Percentiles rank a stretch among this genome's conserved stretches.
Evolutionary conservation across 768 basidiomycete species (phyloP).

Genomic region (Rhizopogon vesiculosus): DNA sequence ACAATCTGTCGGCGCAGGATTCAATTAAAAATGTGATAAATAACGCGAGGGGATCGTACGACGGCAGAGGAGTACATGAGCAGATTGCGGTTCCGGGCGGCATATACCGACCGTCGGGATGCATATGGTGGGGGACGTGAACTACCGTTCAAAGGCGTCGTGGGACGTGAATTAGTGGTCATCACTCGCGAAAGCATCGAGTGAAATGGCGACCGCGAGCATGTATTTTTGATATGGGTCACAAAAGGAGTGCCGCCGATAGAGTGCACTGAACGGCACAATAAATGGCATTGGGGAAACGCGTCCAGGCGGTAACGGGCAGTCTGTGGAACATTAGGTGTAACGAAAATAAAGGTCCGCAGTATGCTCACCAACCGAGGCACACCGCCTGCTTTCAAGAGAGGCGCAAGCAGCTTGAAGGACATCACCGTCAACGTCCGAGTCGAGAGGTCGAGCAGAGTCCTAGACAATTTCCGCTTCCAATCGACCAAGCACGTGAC

Average conservation of each 20-base stretch:
- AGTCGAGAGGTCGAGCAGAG: not conserved
- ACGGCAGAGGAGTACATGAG: slow-evolving; percentile 84
- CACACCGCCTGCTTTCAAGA: not conserved
- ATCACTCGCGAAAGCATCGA: not conserved
- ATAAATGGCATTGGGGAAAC: not conserved
- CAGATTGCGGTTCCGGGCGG: slow-evolving; percentile 63
- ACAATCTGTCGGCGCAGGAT: slow-evolving; percentile 51
- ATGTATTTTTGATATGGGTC: not conserved
- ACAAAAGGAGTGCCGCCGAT: not conserved
- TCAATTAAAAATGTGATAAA: not conserved
- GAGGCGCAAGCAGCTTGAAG: not conserved
- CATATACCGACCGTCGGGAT: slow-evolving; percentile 39
- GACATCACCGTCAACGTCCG: slow-evolving; percentile 5
- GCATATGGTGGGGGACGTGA: slow-evolving; percentile 18
- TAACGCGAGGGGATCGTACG: slow-evolving; percentile 38
- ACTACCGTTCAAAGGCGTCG: slow-evolving; percentile 8
- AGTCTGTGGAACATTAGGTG: not conserved
- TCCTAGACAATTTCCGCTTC: not conserved
- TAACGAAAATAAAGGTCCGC: no score
- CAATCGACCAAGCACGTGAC: slow-evolving; percentile 13
- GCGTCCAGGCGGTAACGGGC: not conserved
- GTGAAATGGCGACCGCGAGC: not conserved
- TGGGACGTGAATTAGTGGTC: not conserved
- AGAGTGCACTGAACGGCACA: not conserved
- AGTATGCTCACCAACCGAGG: not conserved